Conservation (phyloP, 2,329 filamentous ascomycete species). For the Nakataea oryzae region DNA sequence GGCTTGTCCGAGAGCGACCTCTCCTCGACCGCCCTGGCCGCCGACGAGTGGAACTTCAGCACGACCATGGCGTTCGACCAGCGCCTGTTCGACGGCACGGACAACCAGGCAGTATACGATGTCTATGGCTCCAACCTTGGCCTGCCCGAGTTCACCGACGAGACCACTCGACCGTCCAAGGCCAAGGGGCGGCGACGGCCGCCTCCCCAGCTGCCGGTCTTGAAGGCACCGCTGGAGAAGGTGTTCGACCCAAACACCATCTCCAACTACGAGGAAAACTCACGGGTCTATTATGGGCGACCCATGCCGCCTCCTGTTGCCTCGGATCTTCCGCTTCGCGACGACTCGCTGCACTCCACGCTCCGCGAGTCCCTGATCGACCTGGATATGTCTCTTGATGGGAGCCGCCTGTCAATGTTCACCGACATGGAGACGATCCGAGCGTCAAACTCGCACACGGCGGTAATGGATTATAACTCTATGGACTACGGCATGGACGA, state of each 20-base stretch:
- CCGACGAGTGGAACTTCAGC: slow-evolving; percentile 59
- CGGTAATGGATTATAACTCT: slow-evolving; percentile 9
- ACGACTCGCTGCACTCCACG: slow-evolving; percentile 40
- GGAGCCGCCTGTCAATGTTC: slow-evolving; percentile 45
- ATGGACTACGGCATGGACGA: slow-evolving; percentile 39
- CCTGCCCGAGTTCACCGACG: slow-evolving; percentile 33
- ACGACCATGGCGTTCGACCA: slow-evolving; percentile 56
- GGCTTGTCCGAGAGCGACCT: slow-evolving; percentile 25
- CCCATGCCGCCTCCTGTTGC: slow-evolving; percentile 25
- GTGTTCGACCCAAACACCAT: slow-evolving; percentile 57
- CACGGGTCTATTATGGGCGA: slow-evolving; percentile 46
- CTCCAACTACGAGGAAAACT: slow-evolving; percentile 55
- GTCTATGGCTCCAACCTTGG: slow-evolving; percentile 46
- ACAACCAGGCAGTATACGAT: slow-evolving; percentile 49
- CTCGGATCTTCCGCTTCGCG: slow-evolving; percentile 49
- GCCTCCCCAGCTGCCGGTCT: slow-evolving; percentile 46
- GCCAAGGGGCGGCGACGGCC: slow-evolving; percentile 41
- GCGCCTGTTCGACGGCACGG: slow-evolving; percentile 39
- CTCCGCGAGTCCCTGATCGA: slow-evolving; percentile 57
- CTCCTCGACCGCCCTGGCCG: slow-evolving; percentile 31
- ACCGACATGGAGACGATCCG: slow-evolving; percentile 52
- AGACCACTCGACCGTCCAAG: slow-evolving; percentile 40
- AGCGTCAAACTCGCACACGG: slow-evolving; percentile 40
- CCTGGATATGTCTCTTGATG: slow-evolving; percentile 48
- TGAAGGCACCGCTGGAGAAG: slow-evolving; percentile 51